Percentiles rank a stretch among this genome's conserved stretches.
These are phyloP conservation scores for Thozetella sp. DNA, from an alignment of 495 filamentous ascomycete genomes.

Conservation along the genomic window DNA sequence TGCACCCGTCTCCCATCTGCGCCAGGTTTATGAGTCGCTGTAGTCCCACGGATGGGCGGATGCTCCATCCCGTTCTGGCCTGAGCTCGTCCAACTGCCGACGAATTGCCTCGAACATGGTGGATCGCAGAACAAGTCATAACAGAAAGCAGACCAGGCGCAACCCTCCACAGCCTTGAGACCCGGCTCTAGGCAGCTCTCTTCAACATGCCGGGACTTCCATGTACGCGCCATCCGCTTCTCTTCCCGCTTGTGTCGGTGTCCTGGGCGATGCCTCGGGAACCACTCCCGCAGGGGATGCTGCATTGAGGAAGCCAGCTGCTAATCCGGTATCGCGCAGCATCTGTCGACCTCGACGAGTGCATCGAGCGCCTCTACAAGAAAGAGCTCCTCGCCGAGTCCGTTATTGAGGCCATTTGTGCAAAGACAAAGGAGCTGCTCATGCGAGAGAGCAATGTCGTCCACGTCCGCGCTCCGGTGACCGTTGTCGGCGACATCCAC, in stretches of 20 bases:
- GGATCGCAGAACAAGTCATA: background rate
- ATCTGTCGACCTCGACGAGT: constrained; percentile 97
- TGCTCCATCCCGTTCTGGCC: background rate
- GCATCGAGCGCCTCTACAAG: constrained; percentile 91
- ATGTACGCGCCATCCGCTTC: constrained; percentile 45
- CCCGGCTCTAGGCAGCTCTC: background rate
- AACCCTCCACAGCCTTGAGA: background rate
- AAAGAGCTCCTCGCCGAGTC: constrained; percentile 97
- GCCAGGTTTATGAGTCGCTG: background rate
- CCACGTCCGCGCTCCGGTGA: constrained; percentile 92
- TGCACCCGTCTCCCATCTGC: background rate
- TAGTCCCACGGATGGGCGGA: background rate
- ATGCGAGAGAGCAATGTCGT: constrained; percentile 99
- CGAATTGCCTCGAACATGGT: background rate
- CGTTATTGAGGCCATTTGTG: constrained; percentile 98
- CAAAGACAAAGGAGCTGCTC: constrained; percentile 95
- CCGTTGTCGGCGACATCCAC: constrained; percentile 98
- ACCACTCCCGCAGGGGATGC: constrained; percentile 6
- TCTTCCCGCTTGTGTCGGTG: background rate
- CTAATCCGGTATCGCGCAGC: constrained; percentile 48
- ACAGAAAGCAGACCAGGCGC: constrained; percentile 3
- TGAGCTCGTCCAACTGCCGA: background rate
- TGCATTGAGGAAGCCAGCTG: constrained; percentile 7
- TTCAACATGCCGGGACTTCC: constrained; percentile 85
- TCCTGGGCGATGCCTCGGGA: background rate